These are phyloP conservation scores for Sporothrix curviconia DNA, from an alignment of 2,329 filamentous ascomycete species.

Conservation along the genomic window DNA sequence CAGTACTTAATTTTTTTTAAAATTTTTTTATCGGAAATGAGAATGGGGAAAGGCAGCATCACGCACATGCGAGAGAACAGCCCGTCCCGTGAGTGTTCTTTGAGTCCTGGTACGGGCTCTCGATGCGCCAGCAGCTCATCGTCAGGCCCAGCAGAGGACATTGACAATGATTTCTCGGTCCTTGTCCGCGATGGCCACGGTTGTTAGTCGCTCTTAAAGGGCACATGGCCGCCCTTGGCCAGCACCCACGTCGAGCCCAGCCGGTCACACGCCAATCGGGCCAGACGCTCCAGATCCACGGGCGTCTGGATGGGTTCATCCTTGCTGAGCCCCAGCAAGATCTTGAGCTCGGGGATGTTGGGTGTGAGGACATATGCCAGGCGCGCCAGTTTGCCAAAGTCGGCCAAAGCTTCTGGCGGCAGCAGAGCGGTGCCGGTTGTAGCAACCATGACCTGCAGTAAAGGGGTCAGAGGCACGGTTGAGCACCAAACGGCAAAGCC, in stretches of 20 bases:
- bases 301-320: constrained; percentile 43
- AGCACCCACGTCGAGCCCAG: constrained; percentile 76
- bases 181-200: constrained; percentile 48
- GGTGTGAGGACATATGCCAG: constrained; percentile 65
- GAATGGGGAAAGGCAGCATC: neutral
- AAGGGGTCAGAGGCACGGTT: too few relatives aligned
- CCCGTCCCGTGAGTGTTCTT: constrained; percentile 91
- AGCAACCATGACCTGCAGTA: constrained; percentile 76
- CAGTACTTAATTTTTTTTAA: too few relatives aligned
- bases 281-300: constrained; percentile 62
- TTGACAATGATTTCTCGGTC: constrained; percentile 67
- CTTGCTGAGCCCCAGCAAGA: constrained; percentile 51
- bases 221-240: constrained; percentile 86
- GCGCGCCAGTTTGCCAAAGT: constrained; percentile 57
- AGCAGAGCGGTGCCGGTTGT: constrained; percentile 70
- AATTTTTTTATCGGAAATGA: neutral
- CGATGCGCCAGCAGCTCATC: constrained; percentile 51
- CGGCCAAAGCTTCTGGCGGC: constrained; percentile 55
- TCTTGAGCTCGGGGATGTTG: constrained; percentile 67
- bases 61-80: constrained; percentile 79
- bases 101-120: constrained; percentile 64
- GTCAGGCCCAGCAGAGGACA: constrained; percentile 59
- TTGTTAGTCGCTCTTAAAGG: constrained; percentile 60
- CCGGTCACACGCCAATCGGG: constrained; percentile 50
- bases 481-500: too few relatives aligned